Evolutionary conservation across 2,329 filamentous ascomycete genomes (phyloP).

Genomic region (Penicillium palitans): DNA sequence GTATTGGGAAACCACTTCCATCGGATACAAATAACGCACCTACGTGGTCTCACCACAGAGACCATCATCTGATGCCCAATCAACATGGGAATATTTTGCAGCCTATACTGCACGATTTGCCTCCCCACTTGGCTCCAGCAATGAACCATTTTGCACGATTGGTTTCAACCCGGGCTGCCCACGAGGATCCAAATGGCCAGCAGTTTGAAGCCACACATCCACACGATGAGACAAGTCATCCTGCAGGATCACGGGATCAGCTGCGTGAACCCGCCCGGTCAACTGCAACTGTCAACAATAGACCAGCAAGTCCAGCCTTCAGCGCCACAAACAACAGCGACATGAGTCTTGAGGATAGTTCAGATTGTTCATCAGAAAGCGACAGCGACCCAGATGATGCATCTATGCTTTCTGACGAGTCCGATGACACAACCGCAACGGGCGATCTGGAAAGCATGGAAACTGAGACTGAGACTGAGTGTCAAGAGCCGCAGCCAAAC

Average conservation of each 20-base stretch:
- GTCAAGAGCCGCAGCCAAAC: constrained; percentile 17
- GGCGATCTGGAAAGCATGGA: constrained; percentile 30
- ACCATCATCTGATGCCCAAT: background rate
- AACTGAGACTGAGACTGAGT: constrained; percentile 19
- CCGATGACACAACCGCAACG: constrained; percentile 29
- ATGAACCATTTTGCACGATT: too few species aligned
- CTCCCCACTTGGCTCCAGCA: background rate
- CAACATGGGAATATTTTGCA: background rate
- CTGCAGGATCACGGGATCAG: background rate
- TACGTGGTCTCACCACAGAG: background rate
- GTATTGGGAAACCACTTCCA: too few species aligned
- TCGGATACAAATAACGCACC: background rate
- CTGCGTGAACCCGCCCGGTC: background rate
- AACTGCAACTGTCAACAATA: background rate
- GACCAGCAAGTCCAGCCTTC: background rate
- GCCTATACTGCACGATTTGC: background rate
- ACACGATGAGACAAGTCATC: background rate
- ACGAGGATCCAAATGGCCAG: background rate
- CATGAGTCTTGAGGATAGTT: background rate
- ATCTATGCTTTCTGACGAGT: constrained; percentile 29
- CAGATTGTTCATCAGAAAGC: constrained; percentile 19
- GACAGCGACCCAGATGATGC: constrained; percentile 34
- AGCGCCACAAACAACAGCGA: background rate
- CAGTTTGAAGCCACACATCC: background rate
- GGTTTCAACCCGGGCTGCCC: background rate